phyloP scores from a whole-genome alignment of 2,329 filamentous ascomycete species.

The Coniochaeta ligniaria region DNA sequence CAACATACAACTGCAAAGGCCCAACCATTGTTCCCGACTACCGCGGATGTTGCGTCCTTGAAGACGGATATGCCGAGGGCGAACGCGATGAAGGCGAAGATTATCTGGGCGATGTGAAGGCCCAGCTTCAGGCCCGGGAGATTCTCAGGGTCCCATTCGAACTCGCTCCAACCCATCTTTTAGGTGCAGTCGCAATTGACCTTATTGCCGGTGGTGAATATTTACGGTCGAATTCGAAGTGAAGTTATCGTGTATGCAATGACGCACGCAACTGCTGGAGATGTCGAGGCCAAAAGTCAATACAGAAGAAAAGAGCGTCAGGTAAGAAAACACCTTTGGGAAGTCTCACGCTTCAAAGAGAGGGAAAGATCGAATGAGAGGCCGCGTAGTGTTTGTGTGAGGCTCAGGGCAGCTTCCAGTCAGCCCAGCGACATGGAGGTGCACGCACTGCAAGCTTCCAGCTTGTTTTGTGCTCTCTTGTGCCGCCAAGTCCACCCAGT shows the following conservation, averaged over 20 bases:
- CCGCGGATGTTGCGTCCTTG: slow-evolving; percentile 34
- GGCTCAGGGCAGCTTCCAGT: neutral
- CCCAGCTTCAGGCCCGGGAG: slow-evolving; percentile 50
- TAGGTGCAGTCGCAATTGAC: neutral
- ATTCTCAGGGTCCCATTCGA: slow-evolving; percentile 47
- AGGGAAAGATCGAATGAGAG: neutral
- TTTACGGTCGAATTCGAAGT: neutral
- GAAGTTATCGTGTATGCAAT: neutral
- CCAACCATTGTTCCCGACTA: slow-evolving; percentile 56
- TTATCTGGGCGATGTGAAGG: slow-evolving; percentile 47
- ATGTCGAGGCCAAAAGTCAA: neutral
- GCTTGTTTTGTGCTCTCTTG: neutral
- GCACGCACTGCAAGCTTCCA: neutral
- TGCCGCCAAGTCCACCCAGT: neutral
- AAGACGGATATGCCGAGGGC: slow-evolving; percentile 55
- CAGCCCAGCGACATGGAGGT: neutral
- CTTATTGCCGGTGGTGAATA: neutral
- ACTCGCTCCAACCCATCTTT: slow-evolving; percentile 13
- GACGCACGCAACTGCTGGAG: neutral
- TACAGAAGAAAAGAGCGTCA: neutral
- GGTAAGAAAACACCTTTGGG: neutral
- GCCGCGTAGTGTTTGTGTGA: neutral
- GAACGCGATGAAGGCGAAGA: slow-evolving; percentile 49
- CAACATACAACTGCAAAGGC: slow-evolving; percentile 55
- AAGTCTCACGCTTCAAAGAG: neutral